Evolutionary conservation across 129 eudicot genomes (phyloP).

Genomic region (Deinandra increscens): DNA sequence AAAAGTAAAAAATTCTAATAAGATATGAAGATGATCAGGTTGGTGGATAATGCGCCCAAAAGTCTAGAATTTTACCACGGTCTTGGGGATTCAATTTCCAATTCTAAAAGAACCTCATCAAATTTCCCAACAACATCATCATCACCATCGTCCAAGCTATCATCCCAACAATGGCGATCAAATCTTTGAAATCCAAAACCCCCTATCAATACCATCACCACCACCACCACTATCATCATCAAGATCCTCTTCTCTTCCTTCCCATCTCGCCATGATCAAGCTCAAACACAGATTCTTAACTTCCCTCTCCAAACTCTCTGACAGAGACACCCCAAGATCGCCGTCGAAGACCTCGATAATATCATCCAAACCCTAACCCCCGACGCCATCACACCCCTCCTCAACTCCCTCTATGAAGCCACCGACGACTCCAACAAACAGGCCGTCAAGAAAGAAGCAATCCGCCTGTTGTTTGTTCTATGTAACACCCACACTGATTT

Average conservation of each 20-base stretch:
- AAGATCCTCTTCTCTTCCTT: conserved; percentile 54
- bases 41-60: no score
- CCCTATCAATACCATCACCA: conserved; percentile 39
- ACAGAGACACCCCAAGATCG: conserved; percentile 95
- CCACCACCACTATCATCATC: conserved; percentile 26
- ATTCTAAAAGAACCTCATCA: no score
- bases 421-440: conserved; percentile 51
- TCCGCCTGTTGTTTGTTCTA: conserved; percentile 59
- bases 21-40: no score
- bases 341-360: conserved; percentile 81
- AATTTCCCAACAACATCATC: no score
- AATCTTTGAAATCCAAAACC: conserved; percentile 34
- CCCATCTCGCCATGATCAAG: conserved; percentile 89
- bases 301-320: conserved; percentile 81
- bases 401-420: conserved; percentile 82
- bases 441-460: conserved; percentile 71
- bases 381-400: conserved; percentile 73
- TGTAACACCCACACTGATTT: conserved; percentile 66
- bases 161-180: conserved; percentile 33
- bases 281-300: conserved; percentile 72
- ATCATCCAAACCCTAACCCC: conserved; percentile 66
- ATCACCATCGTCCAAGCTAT: conserved; percentile 8
- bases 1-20: no score
- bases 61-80: no score
- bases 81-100: no score